phyloP scores from a whole-genome alignment of 345 rosid genomes.

The Aegle marmelos region DNA sequence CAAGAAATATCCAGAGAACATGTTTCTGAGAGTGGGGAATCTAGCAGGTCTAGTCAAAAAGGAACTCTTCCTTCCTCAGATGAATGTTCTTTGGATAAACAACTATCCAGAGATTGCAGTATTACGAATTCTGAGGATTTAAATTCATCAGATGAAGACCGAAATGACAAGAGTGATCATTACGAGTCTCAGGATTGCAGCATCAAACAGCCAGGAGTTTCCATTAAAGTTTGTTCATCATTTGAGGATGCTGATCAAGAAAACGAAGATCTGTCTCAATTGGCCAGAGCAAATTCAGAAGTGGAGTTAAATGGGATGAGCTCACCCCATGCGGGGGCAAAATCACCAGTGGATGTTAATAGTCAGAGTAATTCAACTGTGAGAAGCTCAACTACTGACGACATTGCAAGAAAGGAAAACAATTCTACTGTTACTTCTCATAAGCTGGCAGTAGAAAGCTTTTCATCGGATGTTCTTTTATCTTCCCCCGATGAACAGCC shows the following conservation, averaged over 20 bases:
- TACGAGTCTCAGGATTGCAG: constrained; percentile 10
- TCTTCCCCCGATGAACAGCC: constrained; percentile 24
- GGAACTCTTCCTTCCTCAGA: constrained; percentile 20
- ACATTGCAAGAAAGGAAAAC: constrained; percentile 6
- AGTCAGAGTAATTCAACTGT: constrained; percentile 3
- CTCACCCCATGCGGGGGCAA: constrained; percentile 16
- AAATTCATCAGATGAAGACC: constrained; percentile 21
- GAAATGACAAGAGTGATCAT: constrained; percentile 19
- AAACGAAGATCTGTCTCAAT: constrained; percentile 23
- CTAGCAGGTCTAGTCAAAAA: constrained; percentile 27
- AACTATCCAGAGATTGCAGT: constrained; percentile 13
- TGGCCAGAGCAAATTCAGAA: constrained; percentile 16
- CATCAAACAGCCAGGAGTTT: constrained; percentile 18
- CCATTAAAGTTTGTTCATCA: constrained; percentile 12
- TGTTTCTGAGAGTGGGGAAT: constrained; percentile 8
- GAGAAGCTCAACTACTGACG: constrained; percentile 5
- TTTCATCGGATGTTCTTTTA: constrained; percentile 10
- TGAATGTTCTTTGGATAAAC: constrained; percentile 22
- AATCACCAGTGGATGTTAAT: constrained; percentile 17
- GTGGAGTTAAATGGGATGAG: constrained; percentile 20
- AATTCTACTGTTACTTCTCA: constrained; percentile 11
- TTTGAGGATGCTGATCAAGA: constrained; percentile 15
- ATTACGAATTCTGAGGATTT: constrained; percentile 22
- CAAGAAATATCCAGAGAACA: constrained; percentile 15
- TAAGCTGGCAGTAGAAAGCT: constrained; percentile 18